Evolutionary conservation across 352 stramenopile species (phyloP).

Genomic region (Phytophthora podocarpi): DNA sequence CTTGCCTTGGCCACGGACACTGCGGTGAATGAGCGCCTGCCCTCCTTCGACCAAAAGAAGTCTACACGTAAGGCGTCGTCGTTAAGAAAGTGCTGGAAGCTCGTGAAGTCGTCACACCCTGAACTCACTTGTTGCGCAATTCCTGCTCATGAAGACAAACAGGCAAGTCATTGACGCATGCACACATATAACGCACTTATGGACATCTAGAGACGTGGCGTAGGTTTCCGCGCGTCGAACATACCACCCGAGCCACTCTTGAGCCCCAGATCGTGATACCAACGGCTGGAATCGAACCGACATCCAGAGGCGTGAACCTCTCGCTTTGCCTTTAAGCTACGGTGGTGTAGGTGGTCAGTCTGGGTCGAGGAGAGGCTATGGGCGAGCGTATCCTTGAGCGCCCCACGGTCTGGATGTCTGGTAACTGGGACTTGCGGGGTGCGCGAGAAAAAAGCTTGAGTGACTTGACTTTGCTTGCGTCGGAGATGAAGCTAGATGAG

Average conservation of each 20-base stretch:
- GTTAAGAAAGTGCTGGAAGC: conserved; percentile 4
- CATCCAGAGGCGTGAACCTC: neutral
- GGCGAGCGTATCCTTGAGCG: too few species aligned
- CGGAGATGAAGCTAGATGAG: too few species aligned
- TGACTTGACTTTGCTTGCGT: too few species aligned
- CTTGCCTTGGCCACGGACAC: neutral
- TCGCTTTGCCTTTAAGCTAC: neutral
- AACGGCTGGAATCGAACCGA: neutral
- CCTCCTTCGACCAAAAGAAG: neutral
- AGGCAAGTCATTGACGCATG: neutral
- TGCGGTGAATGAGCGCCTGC: neutral
- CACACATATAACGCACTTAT: neutral
- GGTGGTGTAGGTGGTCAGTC: neutral
- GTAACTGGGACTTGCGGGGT: too few species aligned
- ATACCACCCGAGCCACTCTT: too few species aligned
- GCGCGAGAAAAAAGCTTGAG: too few species aligned
- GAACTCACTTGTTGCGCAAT: neutral
- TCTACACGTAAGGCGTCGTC: conserved; percentile 2
- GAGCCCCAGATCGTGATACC: too few species aligned
- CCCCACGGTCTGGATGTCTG: too few species aligned
- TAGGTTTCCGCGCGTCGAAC: neutral
- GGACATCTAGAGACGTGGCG: neutral
- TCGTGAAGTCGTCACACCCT: neutral
- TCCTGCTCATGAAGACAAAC: too few species aligned
- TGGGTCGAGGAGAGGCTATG: too few species aligned